Conservation (phyloP, 768 basidiomycete genomes). For the Mycena rosella region DNA sequence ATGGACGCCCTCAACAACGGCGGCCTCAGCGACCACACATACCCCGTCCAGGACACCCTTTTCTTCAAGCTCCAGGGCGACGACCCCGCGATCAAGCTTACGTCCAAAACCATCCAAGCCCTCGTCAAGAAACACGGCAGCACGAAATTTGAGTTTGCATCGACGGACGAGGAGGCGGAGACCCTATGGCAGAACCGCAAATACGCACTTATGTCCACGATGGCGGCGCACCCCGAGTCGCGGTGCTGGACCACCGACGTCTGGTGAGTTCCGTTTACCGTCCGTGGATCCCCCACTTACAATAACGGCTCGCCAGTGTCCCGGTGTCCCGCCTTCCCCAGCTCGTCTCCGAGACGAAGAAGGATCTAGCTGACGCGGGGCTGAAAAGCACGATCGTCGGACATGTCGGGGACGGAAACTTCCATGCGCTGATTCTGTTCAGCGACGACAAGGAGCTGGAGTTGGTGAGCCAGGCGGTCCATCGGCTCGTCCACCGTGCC, state of each 20-base stretch:
- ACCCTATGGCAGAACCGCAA: constrained; percentile 90
- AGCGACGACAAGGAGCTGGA: constrained; percentile 69
- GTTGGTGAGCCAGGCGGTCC: constrained; percentile 69
- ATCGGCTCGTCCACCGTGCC: constrained; percentile 79
- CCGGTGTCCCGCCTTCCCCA: constrained; percentile 78
- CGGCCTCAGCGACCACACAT: constrained; percentile 70
- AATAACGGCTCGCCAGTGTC: constrained; percentile 63
- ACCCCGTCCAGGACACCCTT: constrained; percentile 81
- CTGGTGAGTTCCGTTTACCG: constrained; percentile 64
- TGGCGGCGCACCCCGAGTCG: constrained; percentile 72
- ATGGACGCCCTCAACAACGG: constrained; percentile 82
- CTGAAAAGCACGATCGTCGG: constrained; percentile 56
- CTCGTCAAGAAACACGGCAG: constrained; percentile 80
- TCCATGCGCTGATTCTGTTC: constrained; percentile 70
- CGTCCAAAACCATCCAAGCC: constrained; percentile 68
- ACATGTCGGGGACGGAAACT: constrained; percentile 83
- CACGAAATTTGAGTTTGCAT: constrained; percentile 77
- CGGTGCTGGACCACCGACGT: constrained; percentile 92
- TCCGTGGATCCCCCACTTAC: background rate
- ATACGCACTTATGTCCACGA: constrained; percentile 79
- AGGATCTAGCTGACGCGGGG: constrained; percentile 73
- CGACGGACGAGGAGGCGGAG: constrained; percentile 79
- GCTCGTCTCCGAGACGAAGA: constrained; percentile 82
- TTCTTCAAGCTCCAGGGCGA: constrained; percentile 96
- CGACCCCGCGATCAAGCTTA: constrained; percentile 64